These are phyloP conservation scores for Calocybe gambosa DNA, from an alignment of 1,284 basidiomycete genomes.

Conservation along the genomic window DNA sequence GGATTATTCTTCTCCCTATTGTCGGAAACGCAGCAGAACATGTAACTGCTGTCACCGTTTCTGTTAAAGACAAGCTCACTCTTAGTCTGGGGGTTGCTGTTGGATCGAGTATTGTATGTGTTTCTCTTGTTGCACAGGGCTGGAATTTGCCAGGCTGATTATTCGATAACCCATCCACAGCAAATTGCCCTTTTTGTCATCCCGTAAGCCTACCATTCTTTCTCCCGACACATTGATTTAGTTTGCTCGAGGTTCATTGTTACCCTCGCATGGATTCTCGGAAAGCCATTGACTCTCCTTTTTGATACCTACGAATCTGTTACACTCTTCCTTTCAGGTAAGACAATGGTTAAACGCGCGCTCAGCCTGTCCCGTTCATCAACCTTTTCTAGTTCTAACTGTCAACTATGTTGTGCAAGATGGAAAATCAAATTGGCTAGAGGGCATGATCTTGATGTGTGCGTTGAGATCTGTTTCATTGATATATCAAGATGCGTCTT, in stretches of 20 bases:
- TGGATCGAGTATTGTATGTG: constrained; percentile 81
- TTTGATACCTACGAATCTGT: constrained; percentile 82
- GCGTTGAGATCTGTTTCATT: constrained; percentile 15
- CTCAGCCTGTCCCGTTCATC: not conserved
- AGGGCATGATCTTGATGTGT: constrained; percentile 65
- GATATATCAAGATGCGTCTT: no score
- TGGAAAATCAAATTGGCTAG: constrained; percentile 81
- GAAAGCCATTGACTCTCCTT: constrained; percentile 65
- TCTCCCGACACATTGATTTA: not conserved
- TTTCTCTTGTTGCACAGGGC: not conserved
- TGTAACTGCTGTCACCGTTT: constrained; percentile 83
- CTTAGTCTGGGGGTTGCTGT: constrained; percentile 79
- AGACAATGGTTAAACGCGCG: not conserved
- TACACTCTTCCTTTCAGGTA: constrained; percentile 45
- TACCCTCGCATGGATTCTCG: constrained; percentile 59
- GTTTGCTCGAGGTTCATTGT: constrained; percentile 43
- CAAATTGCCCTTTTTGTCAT: constrained; percentile 90
- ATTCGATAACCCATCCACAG: constrained; percentile 27
- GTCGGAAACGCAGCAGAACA: constrained; percentile 88
- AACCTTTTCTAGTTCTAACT: constrained; percentile 30
- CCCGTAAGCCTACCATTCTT: constrained; percentile 41
- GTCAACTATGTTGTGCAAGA: constrained; percentile 81
- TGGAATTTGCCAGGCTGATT: not conserved
- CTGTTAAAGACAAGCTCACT: constrained; percentile 76
- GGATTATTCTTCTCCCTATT: constrained; percentile 82